These are phyloP conservation scores for Pythium periplocum DNA, from an alignment of 352 stramenopile species.

Conservation along the genomic window DNA sequence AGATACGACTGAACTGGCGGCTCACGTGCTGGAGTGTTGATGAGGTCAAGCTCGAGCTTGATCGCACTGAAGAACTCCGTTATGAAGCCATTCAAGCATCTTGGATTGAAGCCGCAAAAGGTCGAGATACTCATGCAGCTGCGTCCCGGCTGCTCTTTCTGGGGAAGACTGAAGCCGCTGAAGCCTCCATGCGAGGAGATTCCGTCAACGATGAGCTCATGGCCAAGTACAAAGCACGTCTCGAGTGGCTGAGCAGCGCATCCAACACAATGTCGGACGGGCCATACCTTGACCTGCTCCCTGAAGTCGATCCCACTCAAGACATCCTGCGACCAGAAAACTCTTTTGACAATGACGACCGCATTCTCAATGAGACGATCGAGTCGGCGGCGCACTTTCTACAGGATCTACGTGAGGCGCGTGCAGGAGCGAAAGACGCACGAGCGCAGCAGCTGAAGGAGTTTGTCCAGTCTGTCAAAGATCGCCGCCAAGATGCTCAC, in stretches of 20 bases:
- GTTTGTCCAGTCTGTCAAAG: constrained; percentile 10
- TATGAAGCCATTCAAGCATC: constrained; percentile 42
- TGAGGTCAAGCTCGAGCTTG: constrained; percentile 52
- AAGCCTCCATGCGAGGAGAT: constrained; percentile 31
- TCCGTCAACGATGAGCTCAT: constrained; percentile 43
- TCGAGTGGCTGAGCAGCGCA: constrained; percentile 26
- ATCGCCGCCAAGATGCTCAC: constrained; percentile 9
- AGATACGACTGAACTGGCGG: constrained; percentile 25
- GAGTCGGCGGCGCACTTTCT: not conserved
- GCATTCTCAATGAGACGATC: not conserved
- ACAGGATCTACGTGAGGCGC: constrained; percentile 12
- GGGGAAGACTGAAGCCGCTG: constrained; percentile 32
- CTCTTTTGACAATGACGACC: too few relatives aligned
- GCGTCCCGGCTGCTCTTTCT: constrained; percentile 49
- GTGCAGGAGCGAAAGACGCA: constrained; percentile 8
- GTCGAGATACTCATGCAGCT: constrained; percentile 47
- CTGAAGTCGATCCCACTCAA: not conserved
- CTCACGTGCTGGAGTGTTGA: constrained; percentile 59
- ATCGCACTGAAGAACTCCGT: constrained; percentile 44
- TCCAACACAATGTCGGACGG: too few relatives aligned
- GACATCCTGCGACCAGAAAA: constrained; percentile 1
- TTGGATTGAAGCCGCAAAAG: constrained; percentile 48
- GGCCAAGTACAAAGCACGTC: constrained; percentile 26
- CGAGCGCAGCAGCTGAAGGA: constrained; percentile 4
- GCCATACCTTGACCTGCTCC: not conserved